Percentiles rank a stretch among this genome's conserved stretches.
Conservation (phyloP, 192 early-diverging fungal species). For the Haplosporangium gracile region DNA sequence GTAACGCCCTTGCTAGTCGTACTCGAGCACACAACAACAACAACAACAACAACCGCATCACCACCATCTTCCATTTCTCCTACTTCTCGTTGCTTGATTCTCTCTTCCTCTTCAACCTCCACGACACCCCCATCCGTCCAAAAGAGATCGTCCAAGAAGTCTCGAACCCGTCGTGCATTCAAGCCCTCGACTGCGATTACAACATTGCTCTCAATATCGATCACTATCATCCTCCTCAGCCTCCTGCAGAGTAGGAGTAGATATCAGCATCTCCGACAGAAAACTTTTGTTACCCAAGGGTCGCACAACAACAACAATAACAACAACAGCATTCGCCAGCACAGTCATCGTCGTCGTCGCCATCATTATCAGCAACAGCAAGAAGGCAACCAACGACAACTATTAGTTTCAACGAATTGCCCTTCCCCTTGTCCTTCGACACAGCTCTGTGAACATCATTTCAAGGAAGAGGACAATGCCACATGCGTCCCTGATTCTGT, state of each 20-base stretch:
- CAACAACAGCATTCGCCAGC: not conserved
- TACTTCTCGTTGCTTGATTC: not conserved
- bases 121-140: not conserved
- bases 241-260: slow-evolving; percentile 31
- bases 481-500: not conserved
- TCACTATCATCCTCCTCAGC: slow-evolving; percentile 49
- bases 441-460: not conserved
- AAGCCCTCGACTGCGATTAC: slow-evolving; percentile 16
- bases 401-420: not conserved
- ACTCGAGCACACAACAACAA: not conserved
- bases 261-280: not conserved
- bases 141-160: slow-evolving; percentile 1
- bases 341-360: not conserved
- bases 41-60: not conserved
- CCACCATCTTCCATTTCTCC: not conserved
- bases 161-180: not conserved
- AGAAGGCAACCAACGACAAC: not conserved
- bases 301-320: not conserved
- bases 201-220: slow-evolving; percentile 43
- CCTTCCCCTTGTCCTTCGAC: not conserved
- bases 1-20: not conserved
- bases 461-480: not conserved
- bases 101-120: not conserved
- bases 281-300: not conserved
- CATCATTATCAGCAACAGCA: not conserved